phyloP scores from a whole-genome alignment of 495 filamentous ascomycete genomes.

The Xylaria scruposa region DNA sequence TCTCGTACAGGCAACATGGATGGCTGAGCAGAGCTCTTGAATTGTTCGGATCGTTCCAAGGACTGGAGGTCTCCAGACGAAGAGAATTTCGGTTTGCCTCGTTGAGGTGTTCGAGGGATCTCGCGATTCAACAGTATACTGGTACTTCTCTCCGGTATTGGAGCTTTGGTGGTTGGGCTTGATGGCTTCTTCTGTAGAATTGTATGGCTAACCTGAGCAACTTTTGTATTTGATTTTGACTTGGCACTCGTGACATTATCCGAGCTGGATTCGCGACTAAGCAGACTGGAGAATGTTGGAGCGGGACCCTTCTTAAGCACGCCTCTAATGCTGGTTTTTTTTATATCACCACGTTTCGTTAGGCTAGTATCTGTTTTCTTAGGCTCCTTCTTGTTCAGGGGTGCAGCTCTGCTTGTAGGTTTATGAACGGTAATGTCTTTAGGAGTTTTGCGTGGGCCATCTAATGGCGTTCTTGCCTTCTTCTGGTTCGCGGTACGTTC shows the following conservation, averaged over 20 bases:
- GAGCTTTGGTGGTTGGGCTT: constrained; percentile 15
- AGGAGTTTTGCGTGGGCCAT: constrained; percentile 28
- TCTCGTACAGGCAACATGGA: constrained; percentile 62
- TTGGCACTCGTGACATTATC: constrained; percentile 36
- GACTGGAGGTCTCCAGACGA: constrained; percentile 41
- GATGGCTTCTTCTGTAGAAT: constrained; percentile 25
- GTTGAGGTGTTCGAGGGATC: constrained; percentile 50
- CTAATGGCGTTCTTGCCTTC: constrained; percentile 44
- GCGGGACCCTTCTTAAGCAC: constrained; percentile 39
- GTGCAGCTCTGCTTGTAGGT: constrained; percentile 17
- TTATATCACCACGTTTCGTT: constrained; percentile 36
- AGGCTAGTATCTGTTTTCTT: constrained; percentile 34
- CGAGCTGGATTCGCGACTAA: constrained; percentile 40
- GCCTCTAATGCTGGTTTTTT: constrained; percentile 42
- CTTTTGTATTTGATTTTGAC: constrained; percentile 29
- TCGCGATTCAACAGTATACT: constrained; percentile 36
- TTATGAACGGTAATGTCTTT: constrained; percentile 32
- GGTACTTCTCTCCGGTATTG: constrained; percentile 33
- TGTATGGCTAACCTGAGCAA: constrained; percentile 34
- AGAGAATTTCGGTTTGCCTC: constrained; percentile 46
- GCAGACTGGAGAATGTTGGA: constrained; percentile 29
- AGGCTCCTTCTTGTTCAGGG: constrained; percentile 33
- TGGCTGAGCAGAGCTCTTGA: constrained; percentile 46
- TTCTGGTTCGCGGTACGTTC: constrained; percentile 55
- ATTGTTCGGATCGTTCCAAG: constrained; percentile 21